phyloP scores from a whole-genome alignment of 2,329 filamentous ascomycete species.

The Phaeophleospora eucalypticola region DNA sequence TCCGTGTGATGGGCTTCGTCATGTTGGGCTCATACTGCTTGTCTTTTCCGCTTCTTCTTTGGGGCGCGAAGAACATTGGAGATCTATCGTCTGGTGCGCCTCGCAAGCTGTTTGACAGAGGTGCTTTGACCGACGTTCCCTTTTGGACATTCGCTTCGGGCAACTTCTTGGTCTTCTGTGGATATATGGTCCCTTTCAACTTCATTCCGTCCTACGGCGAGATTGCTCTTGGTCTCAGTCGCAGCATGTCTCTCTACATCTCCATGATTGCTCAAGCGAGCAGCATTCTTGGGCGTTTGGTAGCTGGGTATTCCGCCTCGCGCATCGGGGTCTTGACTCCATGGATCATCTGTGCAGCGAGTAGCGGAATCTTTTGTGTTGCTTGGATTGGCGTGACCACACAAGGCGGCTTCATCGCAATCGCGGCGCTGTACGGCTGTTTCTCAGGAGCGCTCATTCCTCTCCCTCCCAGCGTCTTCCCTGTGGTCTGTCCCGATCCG shows the following conservation, averaged over 20 bases:
- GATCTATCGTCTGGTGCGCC: slow-evolving; percentile 25
- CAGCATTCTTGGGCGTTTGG: slow-evolving; percentile 51
- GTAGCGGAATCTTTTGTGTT: slow-evolving; percentile 48
- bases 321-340: slow-evolving; percentile 51
- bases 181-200: slow-evolving; percentile 39
- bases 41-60: slow-evolving; percentile 37
- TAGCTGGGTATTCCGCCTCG: slow-evolving; percentile 49
- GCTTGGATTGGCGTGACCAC: slow-evolving; percentile 53
- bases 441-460: slow-evolving; percentile 44
- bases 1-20: slow-evolving; percentile 58
- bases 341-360: slow-evolving; percentile 47
- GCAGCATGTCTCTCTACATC: slow-evolving; percentile 49
- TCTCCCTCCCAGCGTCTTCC: slow-evolving; percentile 42
- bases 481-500: slow-evolving; percentile 44
- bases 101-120: slow-evolving; percentile 36
- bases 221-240: slow-evolving; percentile 38
- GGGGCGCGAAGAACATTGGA: slow-evolving; percentile 29
- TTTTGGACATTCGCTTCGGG: slow-evolving; percentile 36
- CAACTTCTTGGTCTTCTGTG: slow-evolving; percentile 32
- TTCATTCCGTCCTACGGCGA: slow-evolving; percentile 40
- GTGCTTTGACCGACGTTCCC: slow-evolving; percentile 37
- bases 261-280: slow-evolving; percentile 56
- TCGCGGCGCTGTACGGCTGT: slow-evolving; percentile 43
- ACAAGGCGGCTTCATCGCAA: slow-evolving; percentile 38
- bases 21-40: slow-evolving; percentile 44